A percentile compares a stretch with the other conserved stretches of the same genome.
These are phyloP conservation scores for Sideroxylon spinosum DNA, from an alignment of 179 eudicot genomes.

Conservation along the genomic window DNA sequence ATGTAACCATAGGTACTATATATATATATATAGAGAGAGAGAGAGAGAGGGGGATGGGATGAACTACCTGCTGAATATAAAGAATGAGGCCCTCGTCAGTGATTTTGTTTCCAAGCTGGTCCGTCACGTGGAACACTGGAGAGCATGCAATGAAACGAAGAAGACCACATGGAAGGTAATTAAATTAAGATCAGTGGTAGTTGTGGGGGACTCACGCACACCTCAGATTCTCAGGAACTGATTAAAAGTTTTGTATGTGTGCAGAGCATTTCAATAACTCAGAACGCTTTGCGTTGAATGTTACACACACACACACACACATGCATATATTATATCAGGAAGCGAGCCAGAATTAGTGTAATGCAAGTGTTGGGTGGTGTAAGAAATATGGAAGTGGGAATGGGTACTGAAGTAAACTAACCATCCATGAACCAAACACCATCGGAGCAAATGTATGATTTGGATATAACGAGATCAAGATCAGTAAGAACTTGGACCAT, in stretches of 20 bases:
- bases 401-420: slow-evolving; percentile 20
- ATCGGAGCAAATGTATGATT: slow-evolving; percentile 55
- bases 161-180: slow-evolving; percentile 7
- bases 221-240: neutral
- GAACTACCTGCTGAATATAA: slow-evolving; percentile 45
- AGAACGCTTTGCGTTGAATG: neutral
- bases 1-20: too few species aligned
- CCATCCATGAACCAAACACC: slow-evolving; percentile 75
- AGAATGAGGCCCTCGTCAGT: slow-evolving; percentile 43
- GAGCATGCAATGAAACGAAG: slow-evolving; percentile 20
- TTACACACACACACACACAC: too few species aligned
- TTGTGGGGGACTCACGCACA: slow-evolving; percentile 9
- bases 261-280: neutral
- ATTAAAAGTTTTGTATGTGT: neutral
- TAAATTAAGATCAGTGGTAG: neutral
- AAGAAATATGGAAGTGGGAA: neutral
- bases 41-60: neutral
- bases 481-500: slow-evolving; percentile 63
- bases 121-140: slow-evolving; percentile 60
- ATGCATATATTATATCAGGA: too few species aligned
- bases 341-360: too few species aligned
- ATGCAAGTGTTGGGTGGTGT: neutral
- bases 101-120: slow-evolving; percentile 47
- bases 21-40: neutral
- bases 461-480: slow-evolving; percentile 49